A percentile compares a stretch with the other conserved stretches of the same genome.
phyloP scores from a whole-genome alignment of 805 yeast genomes.

The Diddensiella transvaalensis region DNA sequence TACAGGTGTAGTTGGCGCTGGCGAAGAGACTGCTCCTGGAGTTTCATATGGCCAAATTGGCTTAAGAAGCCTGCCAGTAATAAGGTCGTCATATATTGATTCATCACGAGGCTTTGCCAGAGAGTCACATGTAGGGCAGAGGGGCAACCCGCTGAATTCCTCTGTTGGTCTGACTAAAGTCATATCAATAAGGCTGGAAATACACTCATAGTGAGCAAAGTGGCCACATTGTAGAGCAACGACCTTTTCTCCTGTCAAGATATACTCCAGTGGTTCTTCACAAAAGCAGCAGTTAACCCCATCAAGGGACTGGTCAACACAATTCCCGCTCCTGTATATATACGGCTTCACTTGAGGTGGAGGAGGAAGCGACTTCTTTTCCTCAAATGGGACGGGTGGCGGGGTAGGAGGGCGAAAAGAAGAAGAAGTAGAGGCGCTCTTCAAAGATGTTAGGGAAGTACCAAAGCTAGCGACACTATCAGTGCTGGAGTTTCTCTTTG shows the following conservation, averaged over 20 bases:
- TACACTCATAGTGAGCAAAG: slow-evolving; percentile 21
- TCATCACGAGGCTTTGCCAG: slow-evolving; percentile 15
- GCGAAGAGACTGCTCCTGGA: background rate
- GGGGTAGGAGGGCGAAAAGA: background rate
- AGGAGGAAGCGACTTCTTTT: slow-evolving; percentile 1
- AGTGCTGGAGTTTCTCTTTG: background rate
- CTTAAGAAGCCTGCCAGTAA: slow-evolving; percentile 3
- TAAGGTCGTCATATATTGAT: slow-evolving; percentile 10
- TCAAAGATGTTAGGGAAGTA: background rate
- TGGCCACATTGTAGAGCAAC: slow-evolving; percentile 19
- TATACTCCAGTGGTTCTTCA: slow-evolving; percentile 21
- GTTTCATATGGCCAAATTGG: background rate
- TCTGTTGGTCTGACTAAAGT: slow-evolving; percentile 1
- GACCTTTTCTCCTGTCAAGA: slow-evolving; percentile 18
- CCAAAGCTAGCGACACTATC: background rate
- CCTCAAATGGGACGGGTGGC: background rate
- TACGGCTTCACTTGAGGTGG: slow-evolving; percentile 13
- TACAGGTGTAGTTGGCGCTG: background rate
- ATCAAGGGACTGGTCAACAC: slow-evolving; percentile 8
- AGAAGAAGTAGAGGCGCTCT: background rate
- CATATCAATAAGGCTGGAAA: slow-evolving; percentile 13
- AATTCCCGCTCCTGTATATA: slow-evolving; percentile 3
- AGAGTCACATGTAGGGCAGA: slow-evolving; percentile 21
- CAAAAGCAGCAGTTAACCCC: slow-evolving; percentile 22
- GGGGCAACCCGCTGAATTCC: slow-evolving; percentile 15